Base-by-base conservation (phyloP, 441 rosid genomes). In the Dalechampia spathulata region DNA sequence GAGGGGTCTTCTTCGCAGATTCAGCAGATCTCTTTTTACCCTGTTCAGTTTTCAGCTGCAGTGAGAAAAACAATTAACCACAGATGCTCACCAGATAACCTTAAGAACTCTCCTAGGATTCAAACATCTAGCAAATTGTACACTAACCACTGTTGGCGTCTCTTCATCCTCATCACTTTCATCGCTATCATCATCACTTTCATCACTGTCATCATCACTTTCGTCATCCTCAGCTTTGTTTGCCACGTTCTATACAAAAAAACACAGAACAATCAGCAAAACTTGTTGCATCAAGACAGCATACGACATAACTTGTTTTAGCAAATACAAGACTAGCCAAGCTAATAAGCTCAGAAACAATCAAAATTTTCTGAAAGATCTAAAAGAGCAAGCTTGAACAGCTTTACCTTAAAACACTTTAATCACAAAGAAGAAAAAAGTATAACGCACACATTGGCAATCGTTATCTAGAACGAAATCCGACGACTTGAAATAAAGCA, bases 11-110 rank as follows among this genome's bases (percentile, higher is more conserved):
- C 2, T 57, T 61, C 28, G 70, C 62, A 13, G 83, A 58, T 55
- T 83, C 86, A 6, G 69, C 72, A 20, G 82, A 23, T 62, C 95
- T 89, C 75, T 89, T 89, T 82, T 86, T 86, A 45, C 71, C 62
- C 38, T 62, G 67, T 63, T 68, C 83, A 67, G 57, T 64, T 91
- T 85, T 61, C 25, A 51, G n/a, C 53, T 53, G 54, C 38, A 28
- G 48, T 40, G 47, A 67, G 44, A 22, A 7, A 47, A 58, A 10
- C n/a, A 57, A n/a, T n/a, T n/a, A 15, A 32, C 42, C 38, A 19
- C 26, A 8, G 30, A 30, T 36, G 22, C 43, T 49, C 22, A 25
- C 44, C 17, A 15, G 15, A 58, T 30, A 19, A 45, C 42, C 6
- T 42, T 25, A 37, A 23, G 34, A 17, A 40, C 22, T 19, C 16